Base-by-base conservation (phyloP, 2,329 filamentous ascomycete species). In the Fusarium sp. region DNA sequence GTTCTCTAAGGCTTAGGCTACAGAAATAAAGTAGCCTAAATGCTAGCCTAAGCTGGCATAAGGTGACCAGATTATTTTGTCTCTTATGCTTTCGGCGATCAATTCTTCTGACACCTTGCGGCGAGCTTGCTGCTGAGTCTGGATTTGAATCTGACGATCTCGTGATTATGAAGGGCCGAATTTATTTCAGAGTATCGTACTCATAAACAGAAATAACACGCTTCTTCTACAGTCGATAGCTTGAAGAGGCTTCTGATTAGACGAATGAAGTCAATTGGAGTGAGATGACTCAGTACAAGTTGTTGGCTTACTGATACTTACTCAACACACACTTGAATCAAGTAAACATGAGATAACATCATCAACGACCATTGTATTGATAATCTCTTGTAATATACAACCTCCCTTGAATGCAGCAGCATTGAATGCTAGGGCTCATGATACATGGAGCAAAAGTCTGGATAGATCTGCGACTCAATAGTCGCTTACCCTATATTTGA, bases 271-370 rank as follows among this genome's bases (percentile, higher is more conserved):
- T 24, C 27, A 25, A 55, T 46, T 42, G 24, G 5, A 14, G 20
- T 16, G 32, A 32, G 29, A 46, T 34, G 29, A 52, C 44, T n/a
- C 27, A 61, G 43, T 22, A 43, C n/a, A 30, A 12, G n/a, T 20
- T 29, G n/a, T 43, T 53, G 61, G 66, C 66, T 69, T 62, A 67
- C 61, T 38, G 66, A 63, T 40, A 22, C 66, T 69, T 61, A 70
- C 55, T 62, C 46, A 66, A 49, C 11, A 20, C 49, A 42, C 22
- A 11, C 22, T 43, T 47, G 42, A 30, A 42, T 53, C 18, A 38
- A 22, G 46, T 63, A 38, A 68, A 65, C 18, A 69, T 64, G 24
- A 65, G 38, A 34, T 53, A 43, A 53, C 14, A 15, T 22, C 6
- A 42, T 27, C 5, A 25, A 27, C 12, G 24, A 38, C 10, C 8